These are phyloP conservation scores for Phytophthora quininea DNA, from an alignment of 352 stramenopile species.

Conservation along the genomic window DNA sequence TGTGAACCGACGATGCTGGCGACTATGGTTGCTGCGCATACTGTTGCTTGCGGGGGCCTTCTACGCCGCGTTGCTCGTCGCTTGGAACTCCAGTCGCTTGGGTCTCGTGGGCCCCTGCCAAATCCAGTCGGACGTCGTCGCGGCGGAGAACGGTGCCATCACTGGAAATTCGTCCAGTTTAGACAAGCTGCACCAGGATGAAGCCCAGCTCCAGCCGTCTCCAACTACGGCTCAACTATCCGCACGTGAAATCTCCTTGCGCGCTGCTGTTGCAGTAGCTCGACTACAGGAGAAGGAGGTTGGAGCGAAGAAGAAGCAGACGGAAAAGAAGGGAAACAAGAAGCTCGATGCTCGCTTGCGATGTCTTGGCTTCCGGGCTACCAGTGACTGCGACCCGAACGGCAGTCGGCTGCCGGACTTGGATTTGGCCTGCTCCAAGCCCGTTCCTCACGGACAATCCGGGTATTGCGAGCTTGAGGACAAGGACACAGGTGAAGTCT, in stretches of 20 bases:
- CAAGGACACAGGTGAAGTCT: constrained; percentile 31
- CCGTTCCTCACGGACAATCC: constrained; percentile 28
- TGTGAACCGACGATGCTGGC: constrained; percentile 3
- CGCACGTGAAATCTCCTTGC: constrained; percentile 20
- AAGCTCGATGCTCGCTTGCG: constrained; percentile 24
- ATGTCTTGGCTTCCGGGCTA: constrained; percentile 35
- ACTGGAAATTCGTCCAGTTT: too few relatives aligned
- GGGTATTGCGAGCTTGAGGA: constrained; percentile 59
- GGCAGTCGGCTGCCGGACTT: constrained; percentile 14
- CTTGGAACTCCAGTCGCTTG: constrained; percentile 22
- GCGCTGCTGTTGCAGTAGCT: constrained; percentile 21
- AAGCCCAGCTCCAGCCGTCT: neutral
- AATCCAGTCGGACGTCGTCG: neutral
- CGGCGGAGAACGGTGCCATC: neutral
- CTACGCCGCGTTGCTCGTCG: constrained; percentile 19
- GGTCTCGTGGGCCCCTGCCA: neutral
- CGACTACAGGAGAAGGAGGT: constrained; percentile 21
- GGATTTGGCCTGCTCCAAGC: constrained; percentile 24
- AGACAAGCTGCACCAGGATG: neutral
- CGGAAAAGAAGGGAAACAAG: constrained; percentile 24
- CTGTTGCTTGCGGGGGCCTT: constrained; percentile 14
- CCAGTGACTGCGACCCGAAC: constrained; percentile 25
- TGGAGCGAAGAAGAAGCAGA: constrained; percentile 8
- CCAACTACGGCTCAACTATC: constrained; percentile 8
- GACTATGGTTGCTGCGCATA: constrained; percentile 16